These are phyloP conservation scores for Blastocystis hominis DNA, from an alignment of 352 stramenopile species.

Conservation along the genomic window DNA sequence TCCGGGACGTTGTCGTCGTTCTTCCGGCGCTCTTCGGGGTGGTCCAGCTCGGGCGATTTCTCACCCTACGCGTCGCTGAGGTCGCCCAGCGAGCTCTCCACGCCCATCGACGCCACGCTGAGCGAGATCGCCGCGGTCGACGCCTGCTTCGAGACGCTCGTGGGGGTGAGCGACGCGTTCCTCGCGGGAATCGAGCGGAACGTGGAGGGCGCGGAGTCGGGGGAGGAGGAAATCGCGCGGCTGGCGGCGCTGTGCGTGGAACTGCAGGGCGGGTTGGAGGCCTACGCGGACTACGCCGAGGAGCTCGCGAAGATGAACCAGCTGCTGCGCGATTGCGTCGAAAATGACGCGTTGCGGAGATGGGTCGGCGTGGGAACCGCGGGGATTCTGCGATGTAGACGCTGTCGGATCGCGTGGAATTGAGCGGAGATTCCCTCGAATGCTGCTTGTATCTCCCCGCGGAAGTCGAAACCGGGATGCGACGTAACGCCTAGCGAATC, in stretches of 20 bases:
- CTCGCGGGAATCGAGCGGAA: background rate
- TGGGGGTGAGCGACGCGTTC: background rate
- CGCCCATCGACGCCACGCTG: background rate
- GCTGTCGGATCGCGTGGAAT: background rate
- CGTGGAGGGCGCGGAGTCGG: background rate
- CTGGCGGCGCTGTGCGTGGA: background rate
- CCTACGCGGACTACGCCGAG: background rate
- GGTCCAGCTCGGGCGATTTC: background rate
- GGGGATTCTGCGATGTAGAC: background rate
- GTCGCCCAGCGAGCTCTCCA: background rate
- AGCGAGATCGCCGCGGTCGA: background rate
- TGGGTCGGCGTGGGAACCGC: background rate
- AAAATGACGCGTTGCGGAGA: background rate
- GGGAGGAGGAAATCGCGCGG: background rate
- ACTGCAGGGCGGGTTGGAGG: background rate
- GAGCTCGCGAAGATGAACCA: background rate
- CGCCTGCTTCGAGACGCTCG: background rate
- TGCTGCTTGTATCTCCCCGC: background rate
- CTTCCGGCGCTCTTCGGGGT: background rate
- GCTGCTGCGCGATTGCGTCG: background rate
- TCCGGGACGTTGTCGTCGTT: background rate
- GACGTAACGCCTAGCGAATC: background rate
- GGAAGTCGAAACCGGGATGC: background rate
- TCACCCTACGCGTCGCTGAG: background rate
- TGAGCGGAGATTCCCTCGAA: background rate